Evolutionary conservation across 2,329 filamentous ascomycete species (phyloP).

Genomic region (Colletotrichum sp.): DNA sequence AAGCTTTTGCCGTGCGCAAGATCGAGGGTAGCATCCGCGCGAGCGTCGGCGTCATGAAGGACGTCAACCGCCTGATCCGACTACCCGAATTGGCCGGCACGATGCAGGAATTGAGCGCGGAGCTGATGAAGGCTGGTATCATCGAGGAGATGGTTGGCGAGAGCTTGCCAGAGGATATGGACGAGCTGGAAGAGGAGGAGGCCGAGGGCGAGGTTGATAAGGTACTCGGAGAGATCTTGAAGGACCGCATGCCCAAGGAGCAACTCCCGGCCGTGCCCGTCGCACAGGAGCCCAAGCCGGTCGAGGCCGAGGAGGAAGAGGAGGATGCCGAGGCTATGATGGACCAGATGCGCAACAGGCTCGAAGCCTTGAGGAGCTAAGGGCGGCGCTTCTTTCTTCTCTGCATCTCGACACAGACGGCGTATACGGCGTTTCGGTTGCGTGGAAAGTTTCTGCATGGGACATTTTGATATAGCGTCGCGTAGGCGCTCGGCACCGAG

Average conservation of each 20-base stretch:
- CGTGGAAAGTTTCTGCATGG: neutral
- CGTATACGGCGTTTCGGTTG: constrained; percentile 11
- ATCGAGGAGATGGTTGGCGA: constrained; percentile 98
- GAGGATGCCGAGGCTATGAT: constrained; percentile 89
- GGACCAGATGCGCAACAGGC: constrained; percentile 88
- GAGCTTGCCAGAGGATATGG: constrained; percentile 74
- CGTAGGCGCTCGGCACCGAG: neutral
- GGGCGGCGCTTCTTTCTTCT: neutral
- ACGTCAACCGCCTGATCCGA: constrained; percentile 85
- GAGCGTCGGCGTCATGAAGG: constrained; percentile 93
- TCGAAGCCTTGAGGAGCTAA: constrained; percentile 90
- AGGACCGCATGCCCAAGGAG: constrained; percentile 73
- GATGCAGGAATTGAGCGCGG: constrained; percentile 85
- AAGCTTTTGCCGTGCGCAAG: constrained; percentile 93
- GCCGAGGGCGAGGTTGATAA: constrained; percentile 86
- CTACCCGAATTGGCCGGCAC: constrained; percentile 87
- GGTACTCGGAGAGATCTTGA: constrained; percentile 88
- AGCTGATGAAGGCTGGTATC: constrained; percentile 92
- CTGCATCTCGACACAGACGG: constrained; percentile 16
- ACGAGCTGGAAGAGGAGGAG: constrained; percentile 74
- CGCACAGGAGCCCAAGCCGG: constrained; percentile 53
- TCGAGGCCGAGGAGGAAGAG: constrained; percentile 64
- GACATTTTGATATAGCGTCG: neutral
- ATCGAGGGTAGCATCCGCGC: constrained; percentile 91
- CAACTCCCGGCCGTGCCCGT: constrained; percentile 61